A percentile compares a stretch with the other conserved stretches of the same genome.
phyloP scores from a whole-genome alignment of 1,284 basidiomycete species.

The Rhodotorula sp. region DNA sequence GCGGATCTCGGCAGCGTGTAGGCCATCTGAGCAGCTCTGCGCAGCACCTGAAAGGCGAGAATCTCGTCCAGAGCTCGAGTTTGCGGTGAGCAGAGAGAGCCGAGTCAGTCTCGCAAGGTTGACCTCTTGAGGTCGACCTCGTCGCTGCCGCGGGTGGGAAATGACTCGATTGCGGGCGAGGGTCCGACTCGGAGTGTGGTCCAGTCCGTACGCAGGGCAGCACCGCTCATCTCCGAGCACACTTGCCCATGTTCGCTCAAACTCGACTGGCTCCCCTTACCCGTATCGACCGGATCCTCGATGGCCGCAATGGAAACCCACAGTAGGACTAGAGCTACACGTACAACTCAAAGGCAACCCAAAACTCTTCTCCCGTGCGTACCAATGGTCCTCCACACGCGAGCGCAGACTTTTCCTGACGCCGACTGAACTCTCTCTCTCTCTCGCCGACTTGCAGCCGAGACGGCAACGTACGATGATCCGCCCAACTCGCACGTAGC shows the following conservation, averaged over 20 bases:
- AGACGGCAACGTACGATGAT: conserved; percentile 57
- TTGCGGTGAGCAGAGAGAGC: background rate
- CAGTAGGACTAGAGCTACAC: conserved; percentile 90
- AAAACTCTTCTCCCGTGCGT: conserved; percentile 86
- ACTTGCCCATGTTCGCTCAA: too few relatives aligned
- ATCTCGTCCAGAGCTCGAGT: background rate
- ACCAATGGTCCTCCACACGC: too few relatives aligned
- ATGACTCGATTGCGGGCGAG: background rate
- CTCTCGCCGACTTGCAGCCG: conserved; percentile 49
- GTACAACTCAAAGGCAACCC: conserved; percentile 81
- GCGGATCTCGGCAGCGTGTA: conserved; percentile 7
- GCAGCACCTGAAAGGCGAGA: background rate
- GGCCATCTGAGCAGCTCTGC: background rate
- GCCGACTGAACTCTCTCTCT: background rate
- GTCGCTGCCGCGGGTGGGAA: too few relatives aligned
- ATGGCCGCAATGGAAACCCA: conserved; percentile 33
- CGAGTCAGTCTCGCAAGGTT: background rate
- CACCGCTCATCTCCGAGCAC: too few relatives aligned
- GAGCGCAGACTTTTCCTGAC: background rate
- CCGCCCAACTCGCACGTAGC: conserved; percentile 74
- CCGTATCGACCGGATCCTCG: conserved; percentile 1
- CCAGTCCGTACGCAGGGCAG: conserved; percentile 5
- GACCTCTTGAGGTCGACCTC: too few relatives aligned
- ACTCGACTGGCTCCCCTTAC: background rate
- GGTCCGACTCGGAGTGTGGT: background rate